These are phyloP conservation scores for Fusarium graminum DNA, from an alignment of 2,329 filamentous ascomycete genomes.

Conservation along the genomic window DNA sequence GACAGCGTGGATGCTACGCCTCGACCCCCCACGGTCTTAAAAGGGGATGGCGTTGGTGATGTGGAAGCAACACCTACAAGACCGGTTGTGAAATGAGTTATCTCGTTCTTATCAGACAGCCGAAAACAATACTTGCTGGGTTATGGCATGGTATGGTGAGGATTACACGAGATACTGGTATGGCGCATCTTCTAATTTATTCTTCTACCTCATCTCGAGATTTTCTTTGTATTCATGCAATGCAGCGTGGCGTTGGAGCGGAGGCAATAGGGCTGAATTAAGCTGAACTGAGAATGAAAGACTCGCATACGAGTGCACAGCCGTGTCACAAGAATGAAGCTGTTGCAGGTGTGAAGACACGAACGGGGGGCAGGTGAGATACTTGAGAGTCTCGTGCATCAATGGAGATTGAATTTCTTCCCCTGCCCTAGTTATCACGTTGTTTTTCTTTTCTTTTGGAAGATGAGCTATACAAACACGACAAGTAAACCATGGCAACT, in stretches of 20 bases:
- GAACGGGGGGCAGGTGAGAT: slow-evolving; percentile 42
- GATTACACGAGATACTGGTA: neutral
- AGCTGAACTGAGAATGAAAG: slow-evolving; percentile 35
- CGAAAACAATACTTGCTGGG: slow-evolving; percentile 1
- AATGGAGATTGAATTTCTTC: slow-evolving; percentile 36
- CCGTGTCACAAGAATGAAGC: slow-evolving; percentile 10
- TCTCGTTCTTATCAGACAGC: neutral
- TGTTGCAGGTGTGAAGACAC: slow-evolving; percentile 41
- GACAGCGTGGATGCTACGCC: slow-evolving; percentile 61
- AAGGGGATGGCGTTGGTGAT: slow-evolving; percentile 25
- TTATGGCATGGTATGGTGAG: slow-evolving; percentile 3
- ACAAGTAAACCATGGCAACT: slow-evolving; percentile 15
- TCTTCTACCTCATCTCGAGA: slow-evolving; percentile 27
- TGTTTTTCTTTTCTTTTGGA: slow-evolving; percentile 5
- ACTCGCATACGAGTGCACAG: slow-evolving; percentile 29
- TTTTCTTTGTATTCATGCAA: slow-evolving; percentile 48
- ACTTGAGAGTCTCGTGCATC: slow-evolving; percentile 21
- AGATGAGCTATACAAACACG: slow-evolving; percentile 17
- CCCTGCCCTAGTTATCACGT: slow-evolving; percentile 27
- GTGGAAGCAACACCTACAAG: slow-evolving; percentile 59
- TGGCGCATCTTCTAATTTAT: slow-evolving; percentile 9
- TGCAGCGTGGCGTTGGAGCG: slow-evolving; percentile 50
- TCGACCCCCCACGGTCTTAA: slow-evolving; percentile 51
- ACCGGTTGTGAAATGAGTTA: slow-evolving; percentile 48
- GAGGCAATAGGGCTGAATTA: slow-evolving; percentile 35